Percentiles rank a stretch among this genome's conserved stretches.
These are phyloP conservation scores for Trichophaea hybrida DNA, from an alignment of 2,329 filamentous ascomycete genomes.

Conservation along the genomic window DNA sequence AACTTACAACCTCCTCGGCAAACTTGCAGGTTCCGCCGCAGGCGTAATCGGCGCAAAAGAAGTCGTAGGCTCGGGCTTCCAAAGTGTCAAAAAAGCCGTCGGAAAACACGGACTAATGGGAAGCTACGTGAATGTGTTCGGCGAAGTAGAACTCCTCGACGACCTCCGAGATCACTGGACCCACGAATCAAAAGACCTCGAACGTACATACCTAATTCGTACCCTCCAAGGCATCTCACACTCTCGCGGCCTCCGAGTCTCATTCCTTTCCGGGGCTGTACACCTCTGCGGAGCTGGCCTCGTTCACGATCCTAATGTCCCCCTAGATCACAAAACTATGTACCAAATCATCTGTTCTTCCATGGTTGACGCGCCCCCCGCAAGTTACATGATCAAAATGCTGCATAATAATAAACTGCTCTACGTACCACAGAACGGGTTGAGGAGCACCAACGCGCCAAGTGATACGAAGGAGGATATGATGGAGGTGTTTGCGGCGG, in stretches of 20 bases:
- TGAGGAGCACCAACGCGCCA: constrained; percentile 50
- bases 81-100: constrained; percentile 87
- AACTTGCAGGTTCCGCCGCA: constrained; percentile 85
- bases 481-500: constrained; percentile 98
- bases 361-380: constrained; percentile 77
- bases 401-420: constrained; percentile 90
- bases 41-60: constrained; percentile 92
- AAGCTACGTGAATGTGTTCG: constrained; percentile 86
- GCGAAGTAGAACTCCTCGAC: constrained; percentile 86
- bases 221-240: constrained; percentile 90
- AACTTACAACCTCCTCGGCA: constrained; percentile 89
- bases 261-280: constrained; percentile 87
- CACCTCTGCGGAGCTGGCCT: constrained; percentile 84
- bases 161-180: constrained; percentile 96
- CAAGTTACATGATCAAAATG: constrained; percentile 76
- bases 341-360: constrained; percentile 92
- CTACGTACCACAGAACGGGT: constrained; percentile 83
- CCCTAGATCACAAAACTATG: constrained; percentile 95
- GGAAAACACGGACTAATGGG: constrained; percentile 95
- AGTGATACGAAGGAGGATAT: constrained; percentile 98
- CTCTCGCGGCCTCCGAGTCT: constrained; percentile 92
- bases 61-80: constrained; percentile 82
- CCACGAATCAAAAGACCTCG: constrained; percentile 88
- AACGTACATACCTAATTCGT: constrained; percentile 88
- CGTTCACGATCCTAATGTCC: constrained; percentile 82